A percentile compares a stretch with the other conserved stretches of the same genome.
Evolutionary conservation across 306 rosid species (phyloP).

Genomic region (Hippophae gyantsensis): DNA sequence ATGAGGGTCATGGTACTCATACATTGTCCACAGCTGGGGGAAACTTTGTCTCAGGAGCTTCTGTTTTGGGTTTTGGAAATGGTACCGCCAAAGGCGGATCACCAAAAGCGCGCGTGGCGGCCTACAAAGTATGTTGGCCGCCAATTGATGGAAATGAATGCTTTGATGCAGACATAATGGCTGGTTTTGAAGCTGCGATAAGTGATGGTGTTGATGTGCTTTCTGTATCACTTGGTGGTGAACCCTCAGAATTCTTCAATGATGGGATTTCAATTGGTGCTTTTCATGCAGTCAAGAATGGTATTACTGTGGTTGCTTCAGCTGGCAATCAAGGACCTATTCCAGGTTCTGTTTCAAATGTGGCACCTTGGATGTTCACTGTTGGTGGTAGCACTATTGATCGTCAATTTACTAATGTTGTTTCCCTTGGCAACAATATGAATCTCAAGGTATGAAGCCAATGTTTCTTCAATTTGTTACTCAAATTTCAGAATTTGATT

Average conservation of each 20-base stretch:
- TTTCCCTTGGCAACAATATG: conserved; percentile 12
- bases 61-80: neutral
- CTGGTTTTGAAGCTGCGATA: conserved; percentile 10
- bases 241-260: neutral
- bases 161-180: conserved; percentile 1
- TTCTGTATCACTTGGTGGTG: conserved; percentile 12
- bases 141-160: neutral
- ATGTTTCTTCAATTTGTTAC: too few species aligned
- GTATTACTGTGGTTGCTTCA: conserved; percentile 12
- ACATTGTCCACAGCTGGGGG: conserved; percentile 2
- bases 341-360: conserved; percentile 11
- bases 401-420: conserved; percentile 14
- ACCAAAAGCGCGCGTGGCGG: conserved; percentile 2
- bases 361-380: conserved; percentile 21
- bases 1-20: neutral
- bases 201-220: conserved; percentile 11
- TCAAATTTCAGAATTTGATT: too few species aligned
- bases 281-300: conserved; percentile 18
- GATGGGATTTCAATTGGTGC: conserved; percentile 20
- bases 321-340: conserved; percentile 22
- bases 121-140: conserved; percentile 15
- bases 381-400: conserved; percentile 22
- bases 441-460: conserved; percentile 5
- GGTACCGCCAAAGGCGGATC: conserved; percentile 1
- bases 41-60: neutral